These are phyloP conservation scores for Verticillium zaregamsianum DNA, from an alignment of 2,329 filamentous ascomycete species.

Conservation along the genomic window DNA sequence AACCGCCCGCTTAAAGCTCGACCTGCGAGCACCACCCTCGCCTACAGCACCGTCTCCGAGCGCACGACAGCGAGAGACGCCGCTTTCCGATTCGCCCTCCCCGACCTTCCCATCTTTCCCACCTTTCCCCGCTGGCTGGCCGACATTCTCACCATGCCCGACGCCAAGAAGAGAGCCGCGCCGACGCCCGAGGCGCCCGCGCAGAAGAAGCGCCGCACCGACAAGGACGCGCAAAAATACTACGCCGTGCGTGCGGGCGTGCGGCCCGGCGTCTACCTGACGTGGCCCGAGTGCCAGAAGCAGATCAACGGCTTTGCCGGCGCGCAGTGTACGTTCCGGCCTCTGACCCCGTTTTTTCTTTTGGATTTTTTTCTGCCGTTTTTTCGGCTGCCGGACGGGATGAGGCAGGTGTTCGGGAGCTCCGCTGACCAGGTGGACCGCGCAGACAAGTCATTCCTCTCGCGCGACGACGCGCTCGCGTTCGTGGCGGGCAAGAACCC, in stretches of 20 bases:
- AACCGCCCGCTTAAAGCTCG: background rate
- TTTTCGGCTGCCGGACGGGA: too few species aligned
- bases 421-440: background rate
- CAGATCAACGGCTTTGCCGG: slow-evolving; percentile 59
- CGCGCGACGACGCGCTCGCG: slow-evolving; percentile 69
- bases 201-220: slow-evolving; percentile 45
- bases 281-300: slow-evolving; percentile 56
- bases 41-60: background rate
- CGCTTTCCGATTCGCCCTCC: background rate
- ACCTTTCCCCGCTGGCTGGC: background rate
- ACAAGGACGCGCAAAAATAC: slow-evolving; percentile 46
- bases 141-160: slow-evolving; percentile 6
- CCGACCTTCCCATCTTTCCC: background rate
- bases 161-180: slow-evolving; percentile 5
- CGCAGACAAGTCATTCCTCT: slow-evolving; percentile 75
- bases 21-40: background rate
- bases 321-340: slow-evolving; percentile 57
- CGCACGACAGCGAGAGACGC: background rate
- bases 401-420: too few species aligned
- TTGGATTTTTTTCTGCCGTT: too few species aligned
- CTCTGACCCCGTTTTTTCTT: too few species aligned
- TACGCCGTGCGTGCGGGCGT: slow-evolving; percentile 59
- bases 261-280: slow-evolving; percentile 56
- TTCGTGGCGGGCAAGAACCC: slow-evolving; percentile 64
- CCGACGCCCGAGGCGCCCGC: background rate